Evolutionary conservation across 2,329 filamentous ascomycete species (phyloP).

Genomic region (Colletotrichum australisinense): DNA sequence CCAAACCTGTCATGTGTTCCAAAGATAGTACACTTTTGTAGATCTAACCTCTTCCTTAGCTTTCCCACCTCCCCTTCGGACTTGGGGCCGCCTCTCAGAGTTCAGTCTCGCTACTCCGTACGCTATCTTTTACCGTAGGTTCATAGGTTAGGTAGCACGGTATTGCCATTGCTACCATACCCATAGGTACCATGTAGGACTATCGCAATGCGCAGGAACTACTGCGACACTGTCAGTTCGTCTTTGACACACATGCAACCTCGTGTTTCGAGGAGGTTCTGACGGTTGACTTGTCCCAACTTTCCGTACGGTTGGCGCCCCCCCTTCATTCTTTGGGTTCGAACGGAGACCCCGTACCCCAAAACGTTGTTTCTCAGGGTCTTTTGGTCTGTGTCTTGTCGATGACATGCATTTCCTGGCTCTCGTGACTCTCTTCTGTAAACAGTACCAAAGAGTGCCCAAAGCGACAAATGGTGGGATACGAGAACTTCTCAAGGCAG

Average conservation of each 20-base stretch:
- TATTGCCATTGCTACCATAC: not conserved
- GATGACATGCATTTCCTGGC: not conserved
- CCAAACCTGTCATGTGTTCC: constrained; percentile 2
- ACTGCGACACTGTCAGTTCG: not conserved
- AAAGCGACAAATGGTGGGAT: not conserved
- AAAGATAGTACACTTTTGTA: constrained; percentile 10
- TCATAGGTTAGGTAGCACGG: not conserved
- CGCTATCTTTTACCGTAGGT: not conserved
- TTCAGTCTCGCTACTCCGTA: not conserved
- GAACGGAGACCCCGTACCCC: not conserved
- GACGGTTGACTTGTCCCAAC: not conserved
- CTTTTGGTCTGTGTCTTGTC: not conserved
- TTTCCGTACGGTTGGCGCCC: not conserved
- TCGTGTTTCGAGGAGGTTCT: not conserved
- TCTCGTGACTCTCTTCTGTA: not conserved
- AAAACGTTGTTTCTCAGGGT: not conserved
- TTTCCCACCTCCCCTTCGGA: too few relatives aligned
- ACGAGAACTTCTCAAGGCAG: not conserved
- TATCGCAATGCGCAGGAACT: not conserved
- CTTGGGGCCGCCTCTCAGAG: not conserved
- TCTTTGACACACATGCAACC: constrained; percentile 8
- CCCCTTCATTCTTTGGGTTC: not conserved
- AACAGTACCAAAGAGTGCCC: not conserved
- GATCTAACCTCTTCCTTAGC: not conserved
- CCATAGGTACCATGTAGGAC: not conserved